Evolutionary conservation across 2,329 filamentous ascomycete species (phyloP), one percentile per base, ranked within the genome.

Genomic region (Boeremia exigua): DNA sequence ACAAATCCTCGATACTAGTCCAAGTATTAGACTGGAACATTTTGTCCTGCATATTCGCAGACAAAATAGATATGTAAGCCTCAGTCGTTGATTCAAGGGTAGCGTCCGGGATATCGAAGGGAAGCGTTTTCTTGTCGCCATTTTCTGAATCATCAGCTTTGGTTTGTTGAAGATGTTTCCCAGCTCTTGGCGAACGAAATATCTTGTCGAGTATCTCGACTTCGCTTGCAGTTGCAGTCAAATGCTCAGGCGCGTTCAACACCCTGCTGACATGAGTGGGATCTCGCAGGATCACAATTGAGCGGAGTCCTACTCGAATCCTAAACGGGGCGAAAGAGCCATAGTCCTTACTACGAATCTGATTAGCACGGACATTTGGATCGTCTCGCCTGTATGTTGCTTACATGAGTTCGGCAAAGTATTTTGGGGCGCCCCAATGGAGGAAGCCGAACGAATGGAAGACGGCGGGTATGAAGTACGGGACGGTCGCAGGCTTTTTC

Each of bases 1-100:
- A 71, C 3, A 69, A 32, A 25, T 73, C 68, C 49, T 72, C 67
- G 17, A 73, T 70, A 11, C 65, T 62, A 8, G 67, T 71, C 70
- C 70, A 73, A 15, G 43, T 61, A 12, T 59, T 56, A 6, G 59
- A 37, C 42, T 72, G 67, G 15, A 73, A 70, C 68, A 69, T 70
- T 46, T 71, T 71, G 15, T 67, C 63, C 27, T 68, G 51, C 40
- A 73, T 54, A n/a, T 61, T 69, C 7, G 54, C 48, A 6, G 66
- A 66, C 8, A 73, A 43, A 9, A 51, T 60, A 2, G 61, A 52
- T 25, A 64, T 56, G 37, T 70, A 72, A 7, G 43, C 38, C n/a
- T 72, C 56, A 28, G 53, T 38, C 0, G 60, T 36, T 6, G 54
- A 23, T 0, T 39, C 34, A 2, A 72, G 44, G 5, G 45, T 32